Percentiles rank a stretch among this genome's conserved stretches.
Conservation (phyloP, 1,284 basidiomycete species). For the Boletus semigastroideus region DNA sequence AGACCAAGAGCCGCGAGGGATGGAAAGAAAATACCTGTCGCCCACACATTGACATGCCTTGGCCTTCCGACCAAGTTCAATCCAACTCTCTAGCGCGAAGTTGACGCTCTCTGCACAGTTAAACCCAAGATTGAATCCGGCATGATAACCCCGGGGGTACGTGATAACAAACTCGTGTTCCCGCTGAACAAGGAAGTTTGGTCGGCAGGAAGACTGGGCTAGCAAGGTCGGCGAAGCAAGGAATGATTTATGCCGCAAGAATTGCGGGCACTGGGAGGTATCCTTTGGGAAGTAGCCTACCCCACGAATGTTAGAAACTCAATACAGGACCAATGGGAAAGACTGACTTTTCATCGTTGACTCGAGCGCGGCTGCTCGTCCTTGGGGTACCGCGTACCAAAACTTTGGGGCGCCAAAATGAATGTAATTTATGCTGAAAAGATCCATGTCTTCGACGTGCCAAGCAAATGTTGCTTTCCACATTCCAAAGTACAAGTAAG, state of each 20-base stretch:
- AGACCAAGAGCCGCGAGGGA: background rate
- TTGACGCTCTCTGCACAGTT: constrained; percentile 99
- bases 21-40: constrained; percentile 59
- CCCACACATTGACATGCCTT: constrained; percentile 81
- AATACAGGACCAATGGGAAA: background rate
- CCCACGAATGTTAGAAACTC: constrained; percentile 3
- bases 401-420: constrained; percentile 97
- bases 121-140: constrained; percentile 95
- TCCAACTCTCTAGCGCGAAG: constrained; percentile 95
- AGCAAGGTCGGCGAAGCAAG: constrained; percentile 88
- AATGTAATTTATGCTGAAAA: constrained; percentile 99
- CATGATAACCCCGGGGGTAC: constrained; percentile 92
- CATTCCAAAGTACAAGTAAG: constrained; percentile 99
- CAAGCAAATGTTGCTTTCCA: constrained; percentile 99
- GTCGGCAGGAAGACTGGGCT: constrained; percentile 77
- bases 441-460: constrained; percentile 98
- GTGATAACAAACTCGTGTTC: constrained; percentile 95
- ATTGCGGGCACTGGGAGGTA: constrained; percentile 84
- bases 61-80: constrained; percentile 83
- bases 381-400: constrained; percentile 97
- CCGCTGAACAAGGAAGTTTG: constrained; percentile 89
- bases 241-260: constrained; percentile 96
- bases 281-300: constrained; percentile 87
- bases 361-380: constrained; percentile 75
- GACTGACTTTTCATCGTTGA: constrained; percentile 73